These are phyloP conservation scores for Phylloboletellus chloephorus DNA, from an alignment of 1,284 basidiomycete genomes.

Conservation along the genomic window DNA sequence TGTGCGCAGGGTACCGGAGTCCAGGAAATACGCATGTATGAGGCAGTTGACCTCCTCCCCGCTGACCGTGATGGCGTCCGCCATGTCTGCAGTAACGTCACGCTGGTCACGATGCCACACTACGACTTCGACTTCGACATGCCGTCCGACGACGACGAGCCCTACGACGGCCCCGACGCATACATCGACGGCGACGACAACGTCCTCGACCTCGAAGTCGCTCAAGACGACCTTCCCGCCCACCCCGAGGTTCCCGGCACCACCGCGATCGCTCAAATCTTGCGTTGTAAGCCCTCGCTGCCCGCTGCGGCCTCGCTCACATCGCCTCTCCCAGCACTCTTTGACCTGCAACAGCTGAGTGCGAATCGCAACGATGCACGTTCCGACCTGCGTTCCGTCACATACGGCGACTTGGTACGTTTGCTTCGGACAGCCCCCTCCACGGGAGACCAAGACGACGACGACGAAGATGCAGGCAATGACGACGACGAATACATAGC, in stretches of 20 bases:
- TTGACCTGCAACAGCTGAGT: constrained; percentile 36
- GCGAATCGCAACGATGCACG: constrained; percentile 24
- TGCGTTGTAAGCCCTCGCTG: constrained; percentile 32
- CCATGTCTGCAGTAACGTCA: constrained; percentile 21
- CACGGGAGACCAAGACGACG: constrained; percentile 25
- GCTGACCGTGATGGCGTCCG: constrained; percentile 55
- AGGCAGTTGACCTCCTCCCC: constrained; percentile 83
- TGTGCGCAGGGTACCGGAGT: constrained; percentile 55
- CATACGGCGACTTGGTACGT: constrained; percentile 22
- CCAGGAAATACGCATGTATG: constrained; percentile 75
- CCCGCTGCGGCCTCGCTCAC: background rate
- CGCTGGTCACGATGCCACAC: constrained; percentile 19
- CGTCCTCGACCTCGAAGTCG: constrained; percentile 24
- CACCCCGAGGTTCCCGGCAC: constrained; percentile 18
- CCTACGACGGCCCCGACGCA: constrained; percentile 29
- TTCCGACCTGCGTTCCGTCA: constrained; percentile 7
- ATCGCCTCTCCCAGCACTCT: constrained; percentile 34
- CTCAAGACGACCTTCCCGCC: constrained; percentile 11
- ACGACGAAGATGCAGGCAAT: constrained; percentile 36
- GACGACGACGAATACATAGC: constrained; percentile 35
- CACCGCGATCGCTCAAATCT: constrained; percentile 29
- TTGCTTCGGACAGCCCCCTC: constrained; percentile 14
- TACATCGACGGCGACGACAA: constrained; percentile 29
- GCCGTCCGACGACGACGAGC: constrained; percentile 28
- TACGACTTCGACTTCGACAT: constrained; percentile 28